Evolutionary conservation across 1,284 basidiomycete species (phyloP), one percentile per base, ranked within the genome.

Genomic region (Malassezia cuniculi): DNA sequence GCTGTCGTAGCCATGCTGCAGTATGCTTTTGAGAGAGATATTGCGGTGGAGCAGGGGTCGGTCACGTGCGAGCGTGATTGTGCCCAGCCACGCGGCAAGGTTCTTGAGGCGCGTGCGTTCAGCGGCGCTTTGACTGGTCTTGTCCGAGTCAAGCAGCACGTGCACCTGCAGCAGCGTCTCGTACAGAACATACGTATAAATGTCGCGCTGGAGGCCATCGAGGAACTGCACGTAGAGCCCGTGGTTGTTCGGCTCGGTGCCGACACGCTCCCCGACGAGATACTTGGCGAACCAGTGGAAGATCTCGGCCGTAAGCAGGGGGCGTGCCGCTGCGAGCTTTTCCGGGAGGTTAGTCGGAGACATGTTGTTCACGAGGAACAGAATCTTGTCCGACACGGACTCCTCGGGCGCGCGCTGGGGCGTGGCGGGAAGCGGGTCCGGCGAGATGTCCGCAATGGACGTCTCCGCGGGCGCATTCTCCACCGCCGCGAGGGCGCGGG

Each of bases 351-450:
- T 97, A 69, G 74, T 84, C 3, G 85, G 83, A 1, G 90, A 86
- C 36, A 99, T 76, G 58, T 99, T 95, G 73, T 97, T 99, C 70
- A 99, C 80, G 57, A 94, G 86, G 74, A 99, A 99, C 34, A 97
- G 74, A 53, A 99, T 86, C 59, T 80, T 81, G 74, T 99, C 93
- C 16, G 86, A 85, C 16, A 82, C 71, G 51, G 84, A 83, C 65
- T 94, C 85, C 14, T 81, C 77, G 3, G 90, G 93, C 37, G 74
- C 70, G 34, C 36, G 38, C 45, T 59, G 59, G 9, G 52, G 51
- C 14, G 31, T 34, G 14, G 48, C 50, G 22, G 21, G 79, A 34
- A 69, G 35, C n/a, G 44, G 47, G 19, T 53, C 54, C 18, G 48
- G 60, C 26, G 69, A 54, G 11, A 71, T 69, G 11, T 71, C 63